Evolutionary conservation across 805 yeast genomes (phyloP), one percentile per base, ranked within the genome.

Genomic region (Grigorovia humatica): DNA sequence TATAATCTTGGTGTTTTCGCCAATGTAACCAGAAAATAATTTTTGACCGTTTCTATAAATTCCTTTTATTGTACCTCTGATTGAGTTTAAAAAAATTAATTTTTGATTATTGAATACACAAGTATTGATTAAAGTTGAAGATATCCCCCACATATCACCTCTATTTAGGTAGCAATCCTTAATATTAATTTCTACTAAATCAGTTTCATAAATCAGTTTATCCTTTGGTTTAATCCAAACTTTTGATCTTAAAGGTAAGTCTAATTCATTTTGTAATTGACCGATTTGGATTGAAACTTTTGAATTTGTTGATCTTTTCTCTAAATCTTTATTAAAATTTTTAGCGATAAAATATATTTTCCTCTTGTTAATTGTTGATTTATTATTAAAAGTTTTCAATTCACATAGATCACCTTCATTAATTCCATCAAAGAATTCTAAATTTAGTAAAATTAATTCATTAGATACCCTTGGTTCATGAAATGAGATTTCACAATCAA

Each of bases 71-170:
- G 76, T 70, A 0, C 85, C 82, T 46, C 93, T 72, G 5, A 90
- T 74, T 0, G 82, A 68, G 41, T 78, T 78, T 27, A 86, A 64
- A 55, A 83, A 87, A 0, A 80, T 68, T 0, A 90, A 62, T 50
- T 81, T 74, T 63, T 89, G 90, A 7, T 81, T 77, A 9, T 74
- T 72, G 60, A 85, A 81, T 1, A 87, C 76, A 65, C 96, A 87
- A 7, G 78, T 69, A 9, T 80, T 80, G 0, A 76, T 74, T 50
- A 91, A 56, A 18, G 74, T 61, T 1, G 86, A 74, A 0, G 95
- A 80, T 13, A 91, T 70, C 27, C 78, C 74, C 96, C 98, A 93
- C 89, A 90, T 91, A 59, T 88, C 93, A 54, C 95, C 96, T 57
- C 99, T 72, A 3, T 96, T 80, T 15, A 93, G 69, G 57, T 85